Conservation (phyloP, 352 stramenopile species). For the Pythium oligandrum region DNA sequence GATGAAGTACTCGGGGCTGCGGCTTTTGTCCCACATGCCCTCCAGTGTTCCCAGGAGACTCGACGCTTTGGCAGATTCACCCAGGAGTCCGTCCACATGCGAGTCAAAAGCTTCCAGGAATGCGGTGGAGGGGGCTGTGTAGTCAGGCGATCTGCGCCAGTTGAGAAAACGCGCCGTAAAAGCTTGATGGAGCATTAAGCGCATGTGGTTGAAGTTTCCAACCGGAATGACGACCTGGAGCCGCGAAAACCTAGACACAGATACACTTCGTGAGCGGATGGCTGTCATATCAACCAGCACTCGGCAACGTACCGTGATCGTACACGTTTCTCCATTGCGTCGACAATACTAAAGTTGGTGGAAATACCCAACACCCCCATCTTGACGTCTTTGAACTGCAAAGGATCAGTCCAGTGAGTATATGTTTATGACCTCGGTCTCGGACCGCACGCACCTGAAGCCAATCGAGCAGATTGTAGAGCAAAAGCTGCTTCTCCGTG, state of each 20-base stretch:
- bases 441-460: neutral
- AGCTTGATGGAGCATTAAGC: constrained; percentile 31
- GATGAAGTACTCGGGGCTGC: constrained; percentile 52
- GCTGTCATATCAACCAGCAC: no score
- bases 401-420: no score
- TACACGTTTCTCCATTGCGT: constrained; percentile 80
- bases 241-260: constrained; percentile 59
- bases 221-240: constrained; percentile 72
- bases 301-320: constrained; percentile 42
- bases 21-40: constrained; percentile 78
- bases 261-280: neutral
- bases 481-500: constrained; percentile 69
- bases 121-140: constrained; percentile 13
- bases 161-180: constrained; percentile 35
- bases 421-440: no score
- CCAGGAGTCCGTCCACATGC: constrained; percentile 33
- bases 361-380: constrained; percentile 81
- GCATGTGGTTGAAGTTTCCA: constrained; percentile 47
- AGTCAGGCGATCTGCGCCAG: constrained; percentile 18
- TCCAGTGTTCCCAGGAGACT: constrained; percentile 51
- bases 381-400: constrained; percentile 75
- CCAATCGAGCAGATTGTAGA: constrained; percentile 87
- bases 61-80: constrained; percentile 20
- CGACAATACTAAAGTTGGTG: constrained; percentile 75
- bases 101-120: constrained; percentile 42